phyloP scores from a whole-genome alignment of 345 rosid species.

The Hibiscus mutabilis region DNA sequence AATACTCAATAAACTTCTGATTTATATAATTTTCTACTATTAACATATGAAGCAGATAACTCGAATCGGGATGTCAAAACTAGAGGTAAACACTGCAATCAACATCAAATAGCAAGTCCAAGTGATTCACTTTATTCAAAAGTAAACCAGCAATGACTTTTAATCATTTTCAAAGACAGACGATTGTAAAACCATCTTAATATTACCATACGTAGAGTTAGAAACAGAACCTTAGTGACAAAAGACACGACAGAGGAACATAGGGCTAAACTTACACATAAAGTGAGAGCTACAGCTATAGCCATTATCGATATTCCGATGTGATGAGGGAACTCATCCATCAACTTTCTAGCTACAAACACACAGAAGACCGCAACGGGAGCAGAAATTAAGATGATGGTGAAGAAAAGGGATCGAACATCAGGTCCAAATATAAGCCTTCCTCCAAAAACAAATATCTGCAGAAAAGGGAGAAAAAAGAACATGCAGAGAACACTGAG shows the following conservation, averaged over 20 bases:
- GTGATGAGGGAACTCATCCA: slow-evolving; percentile 61
- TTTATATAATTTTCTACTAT: neutral
- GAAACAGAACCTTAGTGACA: neutral
- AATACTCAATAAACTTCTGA: neutral
- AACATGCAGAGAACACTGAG: neutral
- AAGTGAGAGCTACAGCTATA: slow-evolving; percentile 38
- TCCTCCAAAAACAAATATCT: slow-evolving; percentile 68
- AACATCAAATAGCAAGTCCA: neutral
- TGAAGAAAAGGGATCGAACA: slow-evolving; percentile 55
- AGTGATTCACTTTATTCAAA: neutral
- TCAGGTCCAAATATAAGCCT: slow-evolving; percentile 97
- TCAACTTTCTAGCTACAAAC: slow-evolving; percentile 64
- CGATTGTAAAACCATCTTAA: neutral
- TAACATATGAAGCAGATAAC: neutral
- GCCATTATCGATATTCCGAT: slow-evolving; percentile 61
- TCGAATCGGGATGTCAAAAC: neutral
- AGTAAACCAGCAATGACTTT: neutral
- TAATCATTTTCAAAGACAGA: neutral
- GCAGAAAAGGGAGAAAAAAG: slow-evolving; percentile 16
- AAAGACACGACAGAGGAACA: neutral
- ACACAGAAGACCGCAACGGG: slow-evolving; percentile 70
- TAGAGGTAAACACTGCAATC: neutral
- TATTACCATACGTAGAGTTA: neutral
- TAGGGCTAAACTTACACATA: slow-evolving; percentile 45
- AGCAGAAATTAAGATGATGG: slow-evolving; percentile 59